These are phyloP conservation scores for Tetradesmus obliquus DNA, from an alignment of 139 green algal genomes.

Conservation along the genomic window DNA sequence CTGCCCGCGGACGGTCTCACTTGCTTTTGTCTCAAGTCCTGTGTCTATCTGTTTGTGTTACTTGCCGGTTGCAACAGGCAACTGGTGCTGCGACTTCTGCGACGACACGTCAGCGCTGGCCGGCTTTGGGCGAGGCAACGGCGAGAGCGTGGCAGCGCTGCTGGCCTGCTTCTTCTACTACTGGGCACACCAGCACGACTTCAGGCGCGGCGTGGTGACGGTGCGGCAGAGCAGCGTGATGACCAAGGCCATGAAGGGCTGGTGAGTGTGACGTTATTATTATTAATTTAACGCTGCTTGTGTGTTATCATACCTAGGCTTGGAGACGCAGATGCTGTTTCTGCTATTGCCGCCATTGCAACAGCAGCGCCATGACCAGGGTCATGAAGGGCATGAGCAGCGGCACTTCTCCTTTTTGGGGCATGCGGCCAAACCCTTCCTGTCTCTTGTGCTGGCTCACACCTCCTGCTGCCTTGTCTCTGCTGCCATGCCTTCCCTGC, in stretches of 20 bases:
- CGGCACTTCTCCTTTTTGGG: too few relatives aligned
- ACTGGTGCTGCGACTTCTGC: slow-evolving; percentile 80
- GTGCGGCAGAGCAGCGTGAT: slow-evolving; percentile 75
- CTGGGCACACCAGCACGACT: slow-evolving; percentile 94
- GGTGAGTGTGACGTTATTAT: slow-evolving; percentile 54
- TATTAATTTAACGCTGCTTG: background rate
- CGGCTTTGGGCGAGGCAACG: slow-evolving; percentile 84
- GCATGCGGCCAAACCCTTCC: too few relatives aligned
- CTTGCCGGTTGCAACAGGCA: slow-evolving; percentile 23
- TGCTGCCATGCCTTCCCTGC: too few relatives aligned
- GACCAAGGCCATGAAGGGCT: slow-evolving; percentile 90
- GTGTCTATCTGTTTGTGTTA: background rate
- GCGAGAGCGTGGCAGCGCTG: slow-evolving; percentile 84
- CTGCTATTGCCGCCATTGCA: background rate
- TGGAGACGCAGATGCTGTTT: background rate
- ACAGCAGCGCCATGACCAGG: too few relatives aligned
- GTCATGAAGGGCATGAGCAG: too few relatives aligned
- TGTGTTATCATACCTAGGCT: background rate
- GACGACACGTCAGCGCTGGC: slow-evolving; percentile 70
- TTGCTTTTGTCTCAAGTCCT: background rate
- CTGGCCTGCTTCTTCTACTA: slow-evolving; percentile 93
- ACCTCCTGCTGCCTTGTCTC: too few relatives aligned
- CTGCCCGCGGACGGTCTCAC: background rate
- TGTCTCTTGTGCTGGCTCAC: too few relatives aligned
- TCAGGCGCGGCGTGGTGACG: slow-evolving; percentile 81